A percentile compares a stretch with the other conserved stretches of the same genome.
Evolutionary conservation across 371 early-diverging fungal genomes (phyloP).

Genomic region (Lichtheimia hyalospora): DNA sequence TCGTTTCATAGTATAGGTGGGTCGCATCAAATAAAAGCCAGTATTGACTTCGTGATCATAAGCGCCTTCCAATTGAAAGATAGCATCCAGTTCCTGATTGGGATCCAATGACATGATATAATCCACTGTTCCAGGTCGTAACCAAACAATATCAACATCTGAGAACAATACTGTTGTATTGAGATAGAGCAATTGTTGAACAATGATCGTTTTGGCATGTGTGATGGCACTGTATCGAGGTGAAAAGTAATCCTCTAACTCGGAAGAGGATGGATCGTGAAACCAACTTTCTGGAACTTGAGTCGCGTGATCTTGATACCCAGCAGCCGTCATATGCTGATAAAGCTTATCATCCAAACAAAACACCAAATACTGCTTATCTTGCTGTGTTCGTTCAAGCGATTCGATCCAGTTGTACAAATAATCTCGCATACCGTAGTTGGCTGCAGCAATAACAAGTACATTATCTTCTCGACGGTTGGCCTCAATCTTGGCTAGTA

Average conservation of each 20-base stretch:
- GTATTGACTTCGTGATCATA: constrained; percentile 30
- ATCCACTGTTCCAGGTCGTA: constrained; percentile 28
- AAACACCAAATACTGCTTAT: constrained; percentile 22
- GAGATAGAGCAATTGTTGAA: constrained; percentile 37
- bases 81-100: constrained; percentile 29
- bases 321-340: constrained; percentile 16
- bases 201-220: constrained; percentile 36
- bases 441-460: constrained; percentile 16
- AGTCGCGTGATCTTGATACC: constrained; percentile 18
- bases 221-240: constrained; percentile 9
- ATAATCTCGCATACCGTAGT: constrained; percentile 23
- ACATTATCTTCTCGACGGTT: constrained; percentile 11
- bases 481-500: constrained; percentile 16
- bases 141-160: constrained; percentile 44
- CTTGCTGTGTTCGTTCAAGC: constrained; percentile 18
- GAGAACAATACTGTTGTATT: constrained; percentile 38
- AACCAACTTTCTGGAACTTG: constrained; percentile 23
- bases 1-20: constrained; percentile 29
- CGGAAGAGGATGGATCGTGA: constrained; percentile 9
- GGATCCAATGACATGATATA: constrained; percentile 30
- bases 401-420: constrained; percentile 32
- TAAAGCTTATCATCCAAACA: constrained; percentile 26
- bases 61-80: constrained; percentile 39
- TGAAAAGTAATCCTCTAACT: constrained; percentile 17
- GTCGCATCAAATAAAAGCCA: constrained; percentile 44